Evolutionary conservation across 2,329 filamentous ascomycete species (phyloP), one percentile per base, ranked within the genome.

Genomic region (Acephala macrosclerotiorum): DNA sequence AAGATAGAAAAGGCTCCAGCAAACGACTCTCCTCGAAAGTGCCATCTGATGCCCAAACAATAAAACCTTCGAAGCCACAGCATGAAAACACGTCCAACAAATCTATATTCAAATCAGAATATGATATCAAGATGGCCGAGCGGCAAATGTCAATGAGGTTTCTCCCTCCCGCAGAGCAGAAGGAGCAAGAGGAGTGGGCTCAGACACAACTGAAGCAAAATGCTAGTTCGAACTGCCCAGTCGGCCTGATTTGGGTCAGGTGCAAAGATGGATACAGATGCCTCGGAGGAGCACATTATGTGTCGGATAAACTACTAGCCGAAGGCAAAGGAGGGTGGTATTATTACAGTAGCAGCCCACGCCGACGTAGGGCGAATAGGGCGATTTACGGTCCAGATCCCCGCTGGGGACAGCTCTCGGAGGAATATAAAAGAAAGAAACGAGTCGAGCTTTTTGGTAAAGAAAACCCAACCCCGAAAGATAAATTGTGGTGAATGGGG

Each of bases 111-210:
- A 47, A 47, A 22, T 47, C 42, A 8, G 7, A n/a, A 4, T 9
- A 55, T 6, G 61, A 64, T 9, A 53, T 59, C 35, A 18, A 51
- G 16, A 64, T 64, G 61, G 55, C 55, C 6, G 33, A 51, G 16
- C 49, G 33, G 18, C 61, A 64, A 36, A 47, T 16, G 22, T 45
- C 55, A 25, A 40, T 58, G 20, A 20, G 5, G 6, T 53, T 14
- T 11, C 33, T 64, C 16, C 26, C n/a, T 12, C 36, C 26, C n/a
- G 36, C 22, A 1, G 55, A 64, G n/a, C 42, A 18, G 16, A 20
- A 25, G 2, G 29, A 42, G n/a, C 61, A 59, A 29, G 38, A 59
- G 1, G 22, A 42, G 36, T 59, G 61, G 56, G 56, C 61, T 1
- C 26, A 53, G 16, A 26, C 35, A 26, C 57, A 63, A 33, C 61